Conservation (phyloP, 2,329 filamentous ascomycete genomes). For the Colletotrichum sp. region DNA sequence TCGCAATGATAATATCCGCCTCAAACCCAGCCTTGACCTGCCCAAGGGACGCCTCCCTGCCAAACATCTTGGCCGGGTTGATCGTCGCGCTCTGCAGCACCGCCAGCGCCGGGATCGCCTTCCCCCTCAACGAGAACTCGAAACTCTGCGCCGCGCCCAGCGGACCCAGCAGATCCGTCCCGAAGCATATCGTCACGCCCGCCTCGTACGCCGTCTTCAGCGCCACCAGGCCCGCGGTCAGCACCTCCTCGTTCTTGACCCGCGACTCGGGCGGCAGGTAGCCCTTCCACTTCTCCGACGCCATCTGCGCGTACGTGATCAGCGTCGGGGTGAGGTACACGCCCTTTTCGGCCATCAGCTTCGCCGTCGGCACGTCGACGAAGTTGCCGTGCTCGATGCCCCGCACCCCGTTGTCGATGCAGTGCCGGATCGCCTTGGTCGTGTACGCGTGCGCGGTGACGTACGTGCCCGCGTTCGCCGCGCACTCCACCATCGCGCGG, state of each 20-base stretch:
- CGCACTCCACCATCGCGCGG: constrained; percentile 55
- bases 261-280: constrained; percentile 50
- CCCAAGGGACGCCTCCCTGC: constrained; percentile 50
- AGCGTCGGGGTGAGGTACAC: constrained; percentile 60
- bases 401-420: constrained; percentile 57
- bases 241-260: constrained; percentile 55
- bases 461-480: constrained; percentile 52
- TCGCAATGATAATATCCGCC: constrained; percentile 59
- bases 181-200: constrained; percentile 62
- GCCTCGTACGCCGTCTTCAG: constrained; percentile 55
- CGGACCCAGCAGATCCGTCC: constrained; percentile 43
- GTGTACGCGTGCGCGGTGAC: constrained; percentile 66
- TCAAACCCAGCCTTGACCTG: constrained; percentile 54
- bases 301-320: constrained; percentile 56
- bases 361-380: constrained; percentile 47
- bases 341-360: constrained; percentile 52
- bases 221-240: constrained; percentile 49
- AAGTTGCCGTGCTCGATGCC: constrained; percentile 58
- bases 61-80: constrained; percentile 55
- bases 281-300: constrained; percentile 43
- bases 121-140: constrained; percentile 34
- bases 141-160: constrained; percentile 33
- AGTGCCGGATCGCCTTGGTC: constrained; percentile 56
- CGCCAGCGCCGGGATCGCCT: constrained; percentile 24
- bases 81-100: constrained; percentile 41